Conservation (phyloP, 495 filamentous ascomycete species). For the Aspergillus campestris region DNA sequence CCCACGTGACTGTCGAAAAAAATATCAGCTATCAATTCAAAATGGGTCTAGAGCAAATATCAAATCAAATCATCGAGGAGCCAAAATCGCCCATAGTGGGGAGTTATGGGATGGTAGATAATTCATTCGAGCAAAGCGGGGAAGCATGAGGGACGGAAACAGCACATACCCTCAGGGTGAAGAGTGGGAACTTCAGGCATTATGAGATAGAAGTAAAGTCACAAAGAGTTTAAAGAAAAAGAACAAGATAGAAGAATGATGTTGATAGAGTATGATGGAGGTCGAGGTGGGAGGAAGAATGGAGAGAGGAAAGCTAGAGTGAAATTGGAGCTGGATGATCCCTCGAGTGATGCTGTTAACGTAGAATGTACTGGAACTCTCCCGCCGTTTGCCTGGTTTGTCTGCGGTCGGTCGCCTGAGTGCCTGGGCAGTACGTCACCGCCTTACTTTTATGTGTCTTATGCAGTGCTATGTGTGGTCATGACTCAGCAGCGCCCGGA, state of each 20-base stretch:
- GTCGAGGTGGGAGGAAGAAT: not conserved
- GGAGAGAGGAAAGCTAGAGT: constrained; percentile 6
- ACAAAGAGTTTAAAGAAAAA: not conserved
- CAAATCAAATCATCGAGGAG: no score
- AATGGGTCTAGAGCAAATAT: not conserved
- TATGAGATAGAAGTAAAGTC: constrained; percentile 4
- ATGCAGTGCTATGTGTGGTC: no score
- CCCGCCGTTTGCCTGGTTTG: constrained; percentile 31
- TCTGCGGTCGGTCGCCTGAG: constrained; percentile 8
- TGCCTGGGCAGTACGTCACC: constrained; percentile 1
- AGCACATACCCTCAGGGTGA: constrained; percentile 35
- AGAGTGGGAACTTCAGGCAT: constrained; percentile 24
- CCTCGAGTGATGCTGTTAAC: constrained; percentile 6
- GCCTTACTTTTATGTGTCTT: constrained; percentile 7
- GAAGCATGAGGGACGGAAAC: constrained; percentile 20
- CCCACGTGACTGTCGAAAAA: constrained; percentile 72
- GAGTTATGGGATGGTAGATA: not conserved
- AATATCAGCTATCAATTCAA: constrained; percentile 11
- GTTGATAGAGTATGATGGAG: not conserved
- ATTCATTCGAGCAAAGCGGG: constrained; percentile 20
- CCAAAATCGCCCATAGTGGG: no score
- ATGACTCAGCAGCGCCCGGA: no score
- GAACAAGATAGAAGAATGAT: not conserved
- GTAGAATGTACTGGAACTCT: constrained; percentile 37
- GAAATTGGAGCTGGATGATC: constrained; percentile 12